Evolutionary conservation across 2,329 filamentous ascomycete genomes (phyloP).

Genomic region (Fusarium heterosporum): DNA sequence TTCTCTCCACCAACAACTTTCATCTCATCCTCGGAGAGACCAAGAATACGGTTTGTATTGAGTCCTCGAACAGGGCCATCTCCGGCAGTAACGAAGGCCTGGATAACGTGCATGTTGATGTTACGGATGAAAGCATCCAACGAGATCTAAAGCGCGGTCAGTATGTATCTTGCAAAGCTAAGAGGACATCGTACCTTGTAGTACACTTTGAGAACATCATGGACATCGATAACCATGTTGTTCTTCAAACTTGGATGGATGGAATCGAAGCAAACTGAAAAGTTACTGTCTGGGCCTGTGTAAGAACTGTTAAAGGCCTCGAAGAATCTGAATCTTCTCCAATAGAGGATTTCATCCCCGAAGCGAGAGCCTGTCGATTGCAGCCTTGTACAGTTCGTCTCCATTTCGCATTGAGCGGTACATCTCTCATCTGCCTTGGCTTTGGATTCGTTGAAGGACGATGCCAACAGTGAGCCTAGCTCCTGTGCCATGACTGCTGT

Average conservation of each 20-base stretch:
- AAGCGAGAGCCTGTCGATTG: constrained; percentile 46
- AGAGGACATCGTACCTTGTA: constrained; percentile 48
- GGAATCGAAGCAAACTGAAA: constrained; percentile 4
- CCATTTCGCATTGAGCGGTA: constrained; percentile 11
- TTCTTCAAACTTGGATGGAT: constrained; percentile 27
- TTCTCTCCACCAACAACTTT: constrained; percentile 32
- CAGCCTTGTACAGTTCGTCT: constrained; percentile 22
- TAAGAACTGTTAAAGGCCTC: background rate
- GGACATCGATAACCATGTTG: constrained; percentile 51
- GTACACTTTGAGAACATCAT: constrained; percentile 54
- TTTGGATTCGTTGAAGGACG: background rate
- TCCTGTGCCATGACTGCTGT: constrained; percentile 29
- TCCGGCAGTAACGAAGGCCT: constrained; percentile 28
- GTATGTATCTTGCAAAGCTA: accelerated
- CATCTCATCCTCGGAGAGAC: constrained; percentile 28
- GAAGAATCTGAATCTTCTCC: constrained; percentile 40
- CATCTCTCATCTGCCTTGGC: constrained; percentile 5
- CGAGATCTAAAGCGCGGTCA: constrained; percentile 39
- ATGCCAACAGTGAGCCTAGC: constrained; percentile 16
- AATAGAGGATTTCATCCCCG: constrained; percentile 30
- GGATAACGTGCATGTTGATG: constrained; percentile 24
- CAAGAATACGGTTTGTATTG: constrained; percentile 18
- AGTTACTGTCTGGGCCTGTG: background rate
- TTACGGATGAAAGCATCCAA: constrained; percentile 47
- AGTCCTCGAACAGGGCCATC: constrained; percentile 37